A percentile compares a stretch with the other conserved stretches of the same genome.
phyloP scores from a whole-genome alignment of 441 rosid genomes.

The Bocquillonia castaneifolia region DNA sequence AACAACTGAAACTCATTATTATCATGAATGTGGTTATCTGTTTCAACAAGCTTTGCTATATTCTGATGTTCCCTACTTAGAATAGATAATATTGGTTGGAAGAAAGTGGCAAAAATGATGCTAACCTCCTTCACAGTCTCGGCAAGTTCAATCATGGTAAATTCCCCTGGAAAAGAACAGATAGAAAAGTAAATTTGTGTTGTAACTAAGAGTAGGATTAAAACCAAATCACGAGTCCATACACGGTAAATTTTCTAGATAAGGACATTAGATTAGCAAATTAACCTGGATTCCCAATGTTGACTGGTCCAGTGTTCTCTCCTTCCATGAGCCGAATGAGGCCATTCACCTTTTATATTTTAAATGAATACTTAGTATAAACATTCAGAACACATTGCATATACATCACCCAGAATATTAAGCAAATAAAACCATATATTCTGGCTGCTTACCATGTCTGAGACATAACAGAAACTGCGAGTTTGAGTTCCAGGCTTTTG shows the following conservation, averaged over 20 bases:
- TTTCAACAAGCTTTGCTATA: too few species aligned
- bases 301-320: slow-evolving; percentile 83
- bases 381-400: background rate
- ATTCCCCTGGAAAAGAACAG: slow-evolving; percentile 53
- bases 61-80: background rate
- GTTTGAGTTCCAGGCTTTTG: slow-evolving; percentile 93
- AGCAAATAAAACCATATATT: background rate
- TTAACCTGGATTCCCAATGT: slow-evolving; percentile 90
- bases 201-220: background rate
- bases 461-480: slow-evolving; percentile 91
- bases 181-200: background rate
- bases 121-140: slow-evolving; percentile 85
- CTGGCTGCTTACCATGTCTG: slow-evolving; percentile 72
- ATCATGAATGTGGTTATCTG: too few species aligned
- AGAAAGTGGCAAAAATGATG: background rate
- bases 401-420: background rate
- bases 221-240: background rate
- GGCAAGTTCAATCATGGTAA: slow-evolving; percentile 84
- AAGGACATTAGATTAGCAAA: background rate
- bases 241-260: background rate
- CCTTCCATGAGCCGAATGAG: slow-evolving; percentile 90
- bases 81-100: background rate
- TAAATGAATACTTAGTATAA: background rate
- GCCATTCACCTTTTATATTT: slow-evolving; percentile 63
- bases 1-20: too few species aligned